phyloP scores from a whole-genome alignment of 208 protist genomes.

The Trypanosomatidae sp. region DNA sequence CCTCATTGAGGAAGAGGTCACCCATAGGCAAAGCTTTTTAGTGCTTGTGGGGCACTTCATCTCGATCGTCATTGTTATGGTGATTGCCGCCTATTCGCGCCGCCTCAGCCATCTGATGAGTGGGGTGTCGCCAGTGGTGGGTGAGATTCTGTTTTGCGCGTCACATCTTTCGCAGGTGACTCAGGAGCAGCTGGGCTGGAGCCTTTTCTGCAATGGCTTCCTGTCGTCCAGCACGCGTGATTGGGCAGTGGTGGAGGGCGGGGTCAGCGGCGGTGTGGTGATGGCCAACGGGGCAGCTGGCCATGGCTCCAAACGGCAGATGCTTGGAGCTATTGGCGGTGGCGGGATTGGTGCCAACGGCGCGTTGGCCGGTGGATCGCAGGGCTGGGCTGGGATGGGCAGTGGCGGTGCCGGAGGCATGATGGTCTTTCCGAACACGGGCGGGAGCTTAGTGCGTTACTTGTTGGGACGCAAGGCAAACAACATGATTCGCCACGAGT shows the following conservation, averaged over 20 bases:
- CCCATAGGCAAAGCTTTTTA: not conserved
- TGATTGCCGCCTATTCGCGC: slow-evolving; percentile 17
- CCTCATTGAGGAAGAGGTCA: not conserved
- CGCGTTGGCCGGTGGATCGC: not conserved
- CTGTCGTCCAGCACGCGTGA: slow-evolving; percentile 11
- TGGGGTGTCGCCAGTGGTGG: slow-evolving; percentile 28
- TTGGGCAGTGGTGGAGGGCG: slow-evolving; percentile 6
- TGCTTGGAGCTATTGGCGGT: not conserved
- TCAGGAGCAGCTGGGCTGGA: slow-evolving; percentile 37
- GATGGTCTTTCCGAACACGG: slow-evolving; percentile 1
- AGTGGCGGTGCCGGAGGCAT: not conserved
- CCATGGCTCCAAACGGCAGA: not conserved
- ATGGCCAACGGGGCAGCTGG: not conserved
- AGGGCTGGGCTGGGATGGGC: slow-evolving; percentile 2
- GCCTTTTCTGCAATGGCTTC: slow-evolving; percentile 21
- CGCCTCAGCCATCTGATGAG: slow-evolving; percentile 25
- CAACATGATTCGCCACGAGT: slow-evolving; percentile 20
- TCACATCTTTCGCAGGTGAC: slow-evolving; percentile 30
- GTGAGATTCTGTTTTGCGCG: slow-evolving; percentile 27
- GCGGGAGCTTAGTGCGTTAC: slow-evolving; percentile 21
- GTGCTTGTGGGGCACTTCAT: slow-evolving; percentile 21
- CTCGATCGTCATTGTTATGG: slow-evolving; percentile 10
- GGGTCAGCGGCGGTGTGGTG: not conserved
- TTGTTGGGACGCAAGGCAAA: slow-evolving; percentile 15
- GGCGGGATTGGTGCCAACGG: not conserved